A percentile compares a stretch with the other conserved stretches of the same genome.
phyloP scores from a whole-genome alignment of 2,329 filamentous ascomycete genomes.

The Emergomyces africanus region DNA sequence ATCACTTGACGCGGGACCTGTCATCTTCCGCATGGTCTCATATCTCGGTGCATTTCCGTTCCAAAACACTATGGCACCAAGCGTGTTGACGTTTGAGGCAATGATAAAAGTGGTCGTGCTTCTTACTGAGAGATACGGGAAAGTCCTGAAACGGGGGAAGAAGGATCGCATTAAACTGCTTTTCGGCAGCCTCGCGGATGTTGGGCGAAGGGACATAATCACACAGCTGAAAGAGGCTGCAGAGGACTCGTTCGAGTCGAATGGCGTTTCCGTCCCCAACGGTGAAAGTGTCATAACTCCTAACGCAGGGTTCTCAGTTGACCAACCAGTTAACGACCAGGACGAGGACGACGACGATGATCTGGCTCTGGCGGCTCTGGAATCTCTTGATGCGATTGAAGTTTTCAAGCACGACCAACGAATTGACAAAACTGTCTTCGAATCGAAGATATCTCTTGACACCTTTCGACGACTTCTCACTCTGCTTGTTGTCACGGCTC shows the following conservation, averaged over 20 bases:
- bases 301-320: conserved; percentile 38
- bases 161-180: conserved; percentile 41
- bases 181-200: conserved; percentile 46
- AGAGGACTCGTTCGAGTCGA: conserved; percentile 14
- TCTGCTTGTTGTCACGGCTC: conserved; percentile 42
- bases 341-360: conserved; percentile 37
- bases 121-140: conserved; percentile 43
- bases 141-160: conserved; percentile 37
- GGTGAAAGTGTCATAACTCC: conserved; percentile 17
- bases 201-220: conserved; percentile 33
- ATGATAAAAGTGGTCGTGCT: conserved; percentile 46
- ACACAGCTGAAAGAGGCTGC: conserved; percentile 13
- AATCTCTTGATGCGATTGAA: conserved; percentile 45
- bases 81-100: conserved; percentile 44
- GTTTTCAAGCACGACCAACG: conserved; percentile 46
- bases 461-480: conserved; percentile 45
- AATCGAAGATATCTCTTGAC: conserved; percentile 43
- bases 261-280: conserved; percentile 10
- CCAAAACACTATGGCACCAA: conserved; percentile 43
- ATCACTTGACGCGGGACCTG: conserved; percentile 40
- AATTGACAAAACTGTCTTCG: conserved; percentile 39
- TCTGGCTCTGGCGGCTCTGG: conserved; percentile 42
- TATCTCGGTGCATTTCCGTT: conserved; percentile 49
- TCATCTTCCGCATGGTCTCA: conserved; percentile 46
- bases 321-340: conserved; percentile 38